These are phyloP conservation scores for Theobroma grandiflorum DNA, from an alignment of 441 rosid species.

Conservation along the genomic window DNA sequence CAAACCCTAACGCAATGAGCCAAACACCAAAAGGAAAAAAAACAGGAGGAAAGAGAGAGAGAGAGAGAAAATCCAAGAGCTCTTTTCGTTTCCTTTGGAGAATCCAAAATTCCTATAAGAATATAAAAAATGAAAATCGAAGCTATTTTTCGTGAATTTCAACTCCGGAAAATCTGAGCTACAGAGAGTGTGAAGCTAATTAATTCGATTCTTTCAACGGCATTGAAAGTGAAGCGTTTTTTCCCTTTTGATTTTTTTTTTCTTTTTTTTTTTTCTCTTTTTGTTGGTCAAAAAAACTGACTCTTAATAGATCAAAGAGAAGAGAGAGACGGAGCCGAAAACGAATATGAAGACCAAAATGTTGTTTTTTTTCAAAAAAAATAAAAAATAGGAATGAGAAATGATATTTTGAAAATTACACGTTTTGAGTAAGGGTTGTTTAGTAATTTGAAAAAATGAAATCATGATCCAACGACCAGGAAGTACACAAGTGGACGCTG, in stretches of 20 bases:
- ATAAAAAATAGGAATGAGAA: background rate
- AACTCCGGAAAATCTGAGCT: slow-evolving; percentile 22
- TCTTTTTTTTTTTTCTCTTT: background rate
- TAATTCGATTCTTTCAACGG: slow-evolving; percentile 51
- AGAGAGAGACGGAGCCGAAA: background rate
- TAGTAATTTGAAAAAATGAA: background rate
- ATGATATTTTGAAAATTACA: background rate
- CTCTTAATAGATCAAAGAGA: slow-evolving; percentile 39
- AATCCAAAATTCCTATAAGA: background rate
- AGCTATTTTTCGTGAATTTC: background rate
- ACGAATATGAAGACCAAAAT: background rate
- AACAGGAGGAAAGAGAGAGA: background rate
- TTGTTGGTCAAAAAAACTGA: slow-evolving; percentile 40
- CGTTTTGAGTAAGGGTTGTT: background rate
- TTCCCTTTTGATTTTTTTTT: background rate
- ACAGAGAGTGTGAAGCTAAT: slow-evolving; percentile 44
- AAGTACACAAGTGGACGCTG: background rate
- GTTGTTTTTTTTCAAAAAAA: background rate
- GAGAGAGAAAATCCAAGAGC: slow-evolving; percentile 8
- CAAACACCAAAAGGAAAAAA: background rate
- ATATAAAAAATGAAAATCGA: slow-evolving; percentile 21
- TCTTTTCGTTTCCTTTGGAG: background rate
- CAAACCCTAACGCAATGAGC: slow-evolving; percentile 43
- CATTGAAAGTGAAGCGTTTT: slow-evolving; percentile 39
- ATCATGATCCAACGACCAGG: background rate